These are phyloP conservation scores for Fabrea salina DNA, from an alignment of 169 alveolate genomes.

Conservation along the genomic window DNA sequence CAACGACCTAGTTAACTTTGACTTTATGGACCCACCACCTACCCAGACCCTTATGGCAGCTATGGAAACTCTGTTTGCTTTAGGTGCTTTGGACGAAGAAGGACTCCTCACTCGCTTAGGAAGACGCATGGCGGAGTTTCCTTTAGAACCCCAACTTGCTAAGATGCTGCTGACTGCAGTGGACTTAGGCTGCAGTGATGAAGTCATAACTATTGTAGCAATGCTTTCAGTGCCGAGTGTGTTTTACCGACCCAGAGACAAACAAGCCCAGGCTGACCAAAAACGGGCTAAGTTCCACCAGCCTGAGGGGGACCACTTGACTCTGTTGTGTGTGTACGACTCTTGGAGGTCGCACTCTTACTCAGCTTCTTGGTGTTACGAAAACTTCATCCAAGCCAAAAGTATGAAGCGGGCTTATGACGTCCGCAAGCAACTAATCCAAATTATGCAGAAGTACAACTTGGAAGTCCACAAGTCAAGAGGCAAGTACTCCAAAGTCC, in stretches of 20 bases:
- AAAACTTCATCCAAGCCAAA: conserved; percentile 95
- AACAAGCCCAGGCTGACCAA: conserved; percentile 94
- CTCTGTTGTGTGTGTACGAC: conserved; percentile 94
- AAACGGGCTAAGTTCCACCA: conserved; percentile 93
- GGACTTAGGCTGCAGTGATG: conserved; percentile 98
- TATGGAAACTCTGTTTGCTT: conserved; percentile 94
- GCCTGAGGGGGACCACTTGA: conserved; percentile 98
- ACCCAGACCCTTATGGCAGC: conserved; percentile 95
- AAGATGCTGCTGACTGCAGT: conserved; percentile 97
- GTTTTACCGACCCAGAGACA: conserved; percentile 97
- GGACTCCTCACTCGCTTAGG: conserved; percentile 99
- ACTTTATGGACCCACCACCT: conserved; percentile 99
- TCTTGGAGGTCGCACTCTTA: conserved; percentile 92
- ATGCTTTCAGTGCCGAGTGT: conserved; percentile 97
- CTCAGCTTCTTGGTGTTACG: conserved; percentile 96
- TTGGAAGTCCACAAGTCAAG: conserved; percentile 86
- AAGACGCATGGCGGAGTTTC: conserved; percentile 99
- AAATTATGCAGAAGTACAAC: conserved; percentile 94
- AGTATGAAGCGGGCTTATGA: conserved; percentile 96
- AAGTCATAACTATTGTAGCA: conserved; percentile 95
- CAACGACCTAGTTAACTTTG: conserved; percentile 96
- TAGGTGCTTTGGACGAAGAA: conserved; percentile 99
- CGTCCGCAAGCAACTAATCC: conserved; percentile 93
- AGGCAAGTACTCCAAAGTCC: conserved; percentile 86
- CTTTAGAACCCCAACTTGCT: conserved; percentile 96